These are phyloP conservation scores for Lasiodiplodia sp. DNA, from an alignment of 2,329 filamentous ascomycete genomes.

Conservation along the genomic window DNA sequence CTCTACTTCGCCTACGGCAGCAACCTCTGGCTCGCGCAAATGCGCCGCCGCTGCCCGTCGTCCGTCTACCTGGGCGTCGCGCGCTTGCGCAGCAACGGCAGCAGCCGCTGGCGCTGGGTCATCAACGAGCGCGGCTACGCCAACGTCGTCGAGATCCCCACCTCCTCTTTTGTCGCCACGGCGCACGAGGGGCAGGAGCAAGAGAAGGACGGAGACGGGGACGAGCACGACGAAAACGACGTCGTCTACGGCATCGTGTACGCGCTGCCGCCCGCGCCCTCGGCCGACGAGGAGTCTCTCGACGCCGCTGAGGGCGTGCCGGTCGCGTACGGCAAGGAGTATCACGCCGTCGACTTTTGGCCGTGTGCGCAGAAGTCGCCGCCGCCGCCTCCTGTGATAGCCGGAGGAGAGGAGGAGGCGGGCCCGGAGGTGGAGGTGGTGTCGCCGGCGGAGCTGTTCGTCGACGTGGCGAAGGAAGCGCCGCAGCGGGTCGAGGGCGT, in stretches of 20 bases:
- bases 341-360: constrained; percentile 55
- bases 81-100: constrained; percentile 49
- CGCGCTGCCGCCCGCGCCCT: constrained; percentile 31
- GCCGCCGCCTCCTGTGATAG: background rate
- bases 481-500: constrained; percentile 41
- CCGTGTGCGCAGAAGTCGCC: constrained; percentile 7
- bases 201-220: constrained; percentile 42
- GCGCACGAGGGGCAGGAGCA: constrained; percentile 42
- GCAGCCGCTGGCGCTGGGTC: constrained; percentile 65
- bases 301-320: constrained; percentile 68
- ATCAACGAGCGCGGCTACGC: constrained; percentile 74
- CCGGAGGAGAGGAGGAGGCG: constrained; percentile 35
- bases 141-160: constrained; percentile 61
- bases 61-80: constrained; percentile 66
- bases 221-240: constrained; percentile 33
- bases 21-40: constrained; percentile 72
- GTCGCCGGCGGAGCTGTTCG: background rate
- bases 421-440: constrained; percentile 31
- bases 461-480: background rate
- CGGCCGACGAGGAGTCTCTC: constrained; percentile 40
- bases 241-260: constrained; percentile 48
- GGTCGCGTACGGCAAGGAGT: constrained; percentile 64
- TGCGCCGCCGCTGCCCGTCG: constrained; percentile 66
- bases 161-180: background rate
- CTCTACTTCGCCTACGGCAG: constrained; percentile 76